phyloP scores from a whole-genome alignment of 1,139 yeast species.

The Pichia sp. region DNA sequence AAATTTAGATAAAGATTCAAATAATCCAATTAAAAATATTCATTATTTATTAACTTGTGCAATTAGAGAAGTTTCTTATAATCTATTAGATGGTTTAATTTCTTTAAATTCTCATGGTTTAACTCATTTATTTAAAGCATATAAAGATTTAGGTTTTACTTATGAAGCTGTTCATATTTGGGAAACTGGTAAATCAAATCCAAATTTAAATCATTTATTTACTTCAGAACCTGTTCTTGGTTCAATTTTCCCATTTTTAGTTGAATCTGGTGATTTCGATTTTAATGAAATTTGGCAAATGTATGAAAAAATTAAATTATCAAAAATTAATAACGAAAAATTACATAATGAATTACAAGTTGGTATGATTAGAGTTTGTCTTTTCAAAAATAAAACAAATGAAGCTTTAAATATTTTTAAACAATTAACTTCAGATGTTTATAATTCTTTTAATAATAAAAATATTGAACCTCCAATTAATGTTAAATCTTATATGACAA shows the following conservation, averaged over 20 bases:
- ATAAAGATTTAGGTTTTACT: conserved; percentile 46
- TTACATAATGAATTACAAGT: conserved; percentile 47
- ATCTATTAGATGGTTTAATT: conserved; percentile 39
- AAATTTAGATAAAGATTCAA: conserved; percentile 50
- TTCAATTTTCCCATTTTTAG: conserved; percentile 63
- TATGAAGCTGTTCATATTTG: conserved; percentile 50
- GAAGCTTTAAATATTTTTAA: conserved; percentile 47
- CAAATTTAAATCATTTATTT: conserved; percentile 27
- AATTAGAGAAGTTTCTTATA: conserved; percentile 44
- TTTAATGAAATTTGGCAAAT: conserved; percentile 53
- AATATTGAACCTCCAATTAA: conserved; percentile 29
- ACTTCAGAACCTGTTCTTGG: conserved; percentile 57
- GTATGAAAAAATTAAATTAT: conserved; percentile 37
- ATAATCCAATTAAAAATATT: conserved; percentile 44
- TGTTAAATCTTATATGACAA: conserved; percentile 42
- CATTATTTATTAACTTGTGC: conserved; percentile 40
- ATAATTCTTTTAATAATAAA: conserved; percentile 29
- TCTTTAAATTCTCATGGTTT: conserved; percentile 46
- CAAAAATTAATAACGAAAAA: conserved; percentile 29
- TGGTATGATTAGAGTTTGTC: conserved; percentile 58
- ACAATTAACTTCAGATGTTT: conserved; percentile 34
- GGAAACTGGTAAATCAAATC: conserved; percentile 37
- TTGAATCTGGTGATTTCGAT: conserved; percentile 51
- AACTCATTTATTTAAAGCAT: conserved; percentile 51
- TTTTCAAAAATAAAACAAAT: conserved; percentile 43